A percentile compares a stretch with the other conserved stretches of the same genome.
Conservation (phyloP, 2,329 filamentous ascomycete species). For the Penicillium brasilianum region DNA sequence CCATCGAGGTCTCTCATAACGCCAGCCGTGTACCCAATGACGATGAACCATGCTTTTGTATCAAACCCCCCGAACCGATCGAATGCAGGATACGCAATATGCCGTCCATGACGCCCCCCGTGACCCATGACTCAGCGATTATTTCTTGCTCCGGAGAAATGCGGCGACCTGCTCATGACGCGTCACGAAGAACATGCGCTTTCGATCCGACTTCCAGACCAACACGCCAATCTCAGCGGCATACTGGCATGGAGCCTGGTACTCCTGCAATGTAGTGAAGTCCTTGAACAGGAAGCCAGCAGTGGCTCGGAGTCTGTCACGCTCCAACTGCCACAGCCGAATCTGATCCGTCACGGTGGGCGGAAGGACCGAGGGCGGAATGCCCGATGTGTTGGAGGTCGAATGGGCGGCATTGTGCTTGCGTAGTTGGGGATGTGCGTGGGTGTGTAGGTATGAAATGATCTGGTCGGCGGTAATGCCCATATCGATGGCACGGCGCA, state of each 20-base stretch:
- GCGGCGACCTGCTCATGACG: constrained; percentile 86
- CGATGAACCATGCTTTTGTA: background rate
- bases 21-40: constrained; percentile 13
- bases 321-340: constrained; percentile 94
- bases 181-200: constrained; percentile 87
- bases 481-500: constrained; percentile 82
- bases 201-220: constrained; percentile 80
- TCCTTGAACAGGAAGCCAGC: constrained; percentile 88
- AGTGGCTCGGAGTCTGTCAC: constrained; percentile 87
- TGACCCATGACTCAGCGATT: background rate
- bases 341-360: constrained; percentile 98
- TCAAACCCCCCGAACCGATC: background rate
- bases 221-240: constrained; percentile 90
- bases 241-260: constrained; percentile 59
- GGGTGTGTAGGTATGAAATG: constrained; percentile 86
- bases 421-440: constrained; percentile 94
- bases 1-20: constrained; percentile 12
- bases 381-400: constrained; percentile 45
- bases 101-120: background rate
- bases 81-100: constrained; percentile 8
- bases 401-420: constrained; percentile 56
- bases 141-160: constrained; percentile 71
- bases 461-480: constrained; percentile 97
- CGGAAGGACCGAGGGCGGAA: constrained; percentile 72
- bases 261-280: constrained; percentile 74